Evolutionary conservation across 2,329 filamentous ascomycete genomes (phyloP), one percentile per base, ranked within the genome.

Genomic region (Xylaria sp.): DNA sequence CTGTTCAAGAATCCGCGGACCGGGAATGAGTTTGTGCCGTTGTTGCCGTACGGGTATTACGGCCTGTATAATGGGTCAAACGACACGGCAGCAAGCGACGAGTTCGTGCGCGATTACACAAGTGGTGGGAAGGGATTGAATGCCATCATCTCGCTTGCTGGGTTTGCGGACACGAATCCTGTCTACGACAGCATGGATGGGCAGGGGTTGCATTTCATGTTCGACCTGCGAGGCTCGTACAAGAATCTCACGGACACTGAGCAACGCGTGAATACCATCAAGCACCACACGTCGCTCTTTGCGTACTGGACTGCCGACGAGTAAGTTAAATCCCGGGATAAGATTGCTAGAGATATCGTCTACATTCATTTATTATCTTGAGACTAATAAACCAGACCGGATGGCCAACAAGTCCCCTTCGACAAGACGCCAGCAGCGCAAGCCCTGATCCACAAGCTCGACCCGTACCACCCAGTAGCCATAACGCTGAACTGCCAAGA

Each of bases 401-500:
- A 89, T 72, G 87, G 87, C 22, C 81, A 81, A 75, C 81, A 85
- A 62, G 82, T 88, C 70, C 82, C 86, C 5, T 81, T 89, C 62
- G 79, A 84, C 65, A 80, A 80, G 0, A 81, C 86, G 0, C 73
- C 73, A 0, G 73, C 73, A 2, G 74, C 74, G 0, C 71, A 72
- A 29, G 50, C 69, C 5, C 67, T 76, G 0, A 74, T 89, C 69
- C 83, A 86, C 64, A 66, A 73, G 0, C 75, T 88, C 1, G 88
- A 90, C 75, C 85, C 85, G 0, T 90, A 89, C 76, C 88, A 90
- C 76, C 87, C 87, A 0, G 83, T 88, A 1, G 84, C 84, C 1
- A 78, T 89, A 3, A 84, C 84, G 1, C 81, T 90, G 50, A 90
- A 89, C 77, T 90, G 88, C 79, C 81, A 83, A 61, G 84, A 90